phyloP scores from a whole-genome alignment of 202 grass and related monocot species.

The Saccharum hybrid region DNA sequence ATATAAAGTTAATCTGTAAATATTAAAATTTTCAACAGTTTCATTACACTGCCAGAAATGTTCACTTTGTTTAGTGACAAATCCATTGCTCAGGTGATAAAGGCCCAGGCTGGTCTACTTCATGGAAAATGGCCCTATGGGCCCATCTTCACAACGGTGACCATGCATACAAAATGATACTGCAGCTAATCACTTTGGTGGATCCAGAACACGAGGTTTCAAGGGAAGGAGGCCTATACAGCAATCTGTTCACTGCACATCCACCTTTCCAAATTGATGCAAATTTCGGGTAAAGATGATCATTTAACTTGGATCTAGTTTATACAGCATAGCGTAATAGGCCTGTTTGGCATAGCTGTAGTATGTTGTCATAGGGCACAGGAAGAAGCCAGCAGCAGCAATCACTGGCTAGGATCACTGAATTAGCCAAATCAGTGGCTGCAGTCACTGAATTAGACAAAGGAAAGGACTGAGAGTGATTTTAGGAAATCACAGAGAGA shows the following conservation, averaged over 20 bases:
- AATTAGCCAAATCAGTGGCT: too few relatives aligned
- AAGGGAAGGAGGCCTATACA: conserved; percentile 89
- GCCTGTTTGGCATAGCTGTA: not conserved
- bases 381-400: too few relatives aligned
- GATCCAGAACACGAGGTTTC: conserved; percentile 69
- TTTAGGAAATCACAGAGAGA: not conserved
- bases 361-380: not conserved
- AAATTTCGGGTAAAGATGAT: conserved; percentile 79
- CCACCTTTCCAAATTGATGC: conserved; percentile 98
- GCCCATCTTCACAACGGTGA: conserved; percentile 77
- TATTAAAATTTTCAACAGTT: not conserved
- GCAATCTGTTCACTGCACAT: conserved; percentile 92
- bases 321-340: conserved; percentile 1
- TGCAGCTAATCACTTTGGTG: conserved; percentile 76
- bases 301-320: conserved; percentile 4
- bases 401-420: too few relatives aligned
- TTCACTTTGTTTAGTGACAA: conserved; percentile 38
- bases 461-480: too few relatives aligned
- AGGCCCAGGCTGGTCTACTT: conserved; percentile 92
- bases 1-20: not conserved
- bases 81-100: conserved; percentile 60
- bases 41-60: not conserved
- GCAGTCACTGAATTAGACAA: too few relatives aligned
- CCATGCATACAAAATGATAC: conserved; percentile 90
- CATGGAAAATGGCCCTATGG: conserved; percentile 98